phyloP scores from a whole-genome alignment of 108 stramenopile genomes.

The Pseudonitzschia multiseries region DNA sequence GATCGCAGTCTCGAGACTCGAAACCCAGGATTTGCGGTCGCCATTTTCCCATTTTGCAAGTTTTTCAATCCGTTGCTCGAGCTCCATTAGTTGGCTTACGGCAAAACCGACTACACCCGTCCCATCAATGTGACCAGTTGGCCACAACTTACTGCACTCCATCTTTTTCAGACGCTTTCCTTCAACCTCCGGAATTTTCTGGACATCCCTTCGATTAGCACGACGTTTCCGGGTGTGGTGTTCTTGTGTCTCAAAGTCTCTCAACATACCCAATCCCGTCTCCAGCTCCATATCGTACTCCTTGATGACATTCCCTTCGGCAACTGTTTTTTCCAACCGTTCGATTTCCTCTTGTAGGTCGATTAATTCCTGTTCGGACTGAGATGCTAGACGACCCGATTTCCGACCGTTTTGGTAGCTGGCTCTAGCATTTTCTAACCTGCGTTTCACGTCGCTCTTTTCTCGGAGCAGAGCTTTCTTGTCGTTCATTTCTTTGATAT shows the following conservation, averaged over 20 bases:
- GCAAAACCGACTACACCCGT: conserved; percentile 63
- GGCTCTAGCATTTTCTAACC: conserved; percentile 57
- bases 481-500: conserved; percentile 55
- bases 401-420: conserved; percentile 47
- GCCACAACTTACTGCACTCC: conserved; percentile 37
- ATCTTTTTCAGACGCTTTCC: conserved; percentile 12
- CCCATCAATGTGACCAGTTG: conserved; percentile 53
- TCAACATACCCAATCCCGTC: conserved; percentile 63
- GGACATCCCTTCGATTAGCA: conserved; percentile 21
- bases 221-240: conserved; percentile 23
- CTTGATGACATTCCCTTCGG: conserved; percentile 27
- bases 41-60: conserved; percentile 56
- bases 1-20: conserved; percentile 51
- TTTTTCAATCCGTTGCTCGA: conserved; percentile 64
- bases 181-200: conserved; percentile 12
- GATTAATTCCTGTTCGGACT: conserved; percentile 58
- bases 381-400: conserved; percentile 66
- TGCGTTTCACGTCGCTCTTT: conserved; percentile 55
- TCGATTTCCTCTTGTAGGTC: conserved; percentile 53
- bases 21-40: conserved; percentile 62
- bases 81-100: conserved; percentile 53
- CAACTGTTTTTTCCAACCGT: conserved; percentile 24
- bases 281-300: conserved; percentile 47
- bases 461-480: conserved; percentile 42
- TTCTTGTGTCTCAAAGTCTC: conserved; percentile 42